phyloP scores from a whole-genome alignment of 2,329 filamentous ascomycete genomes.

The Aspergillus transmontanensis region DNA sequence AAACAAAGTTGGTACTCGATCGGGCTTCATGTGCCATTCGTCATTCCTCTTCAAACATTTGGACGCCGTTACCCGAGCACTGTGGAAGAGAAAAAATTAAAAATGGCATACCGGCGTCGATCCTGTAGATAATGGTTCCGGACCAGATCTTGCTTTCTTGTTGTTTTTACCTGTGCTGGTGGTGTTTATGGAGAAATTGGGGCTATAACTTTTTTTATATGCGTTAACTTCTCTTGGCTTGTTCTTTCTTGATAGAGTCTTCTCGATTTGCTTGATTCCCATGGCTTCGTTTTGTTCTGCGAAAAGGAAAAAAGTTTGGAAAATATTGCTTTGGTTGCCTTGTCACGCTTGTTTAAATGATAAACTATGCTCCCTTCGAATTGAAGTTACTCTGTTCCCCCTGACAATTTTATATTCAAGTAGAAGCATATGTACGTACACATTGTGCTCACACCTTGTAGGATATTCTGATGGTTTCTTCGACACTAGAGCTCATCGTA shows the following conservation, averaged over 20 bases:
- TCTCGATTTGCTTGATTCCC: constrained; percentile 21
- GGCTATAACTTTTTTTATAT: constrained; percentile 14
- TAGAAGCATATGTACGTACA: neutral
- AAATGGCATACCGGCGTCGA: constrained; percentile 15
- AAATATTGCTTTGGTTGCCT: constrained; percentile 1
- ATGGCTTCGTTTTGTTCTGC: constrained; percentile 11
- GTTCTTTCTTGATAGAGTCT: constrained; percentile 29
- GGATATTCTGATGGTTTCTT: neutral
- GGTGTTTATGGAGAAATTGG: constrained; percentile 22
- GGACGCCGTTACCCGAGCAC: neutral
- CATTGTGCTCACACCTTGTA: neutral
- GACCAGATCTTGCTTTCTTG: constrained; percentile 8
- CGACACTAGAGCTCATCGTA: neutral
- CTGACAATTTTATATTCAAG: neutral
- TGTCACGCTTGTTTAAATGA: neutral
- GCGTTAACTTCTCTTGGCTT: constrained; percentile 17
- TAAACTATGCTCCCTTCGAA: neutral
- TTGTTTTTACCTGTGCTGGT: constrained; percentile 6
- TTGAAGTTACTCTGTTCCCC: neutral
- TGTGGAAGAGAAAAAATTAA: neutral
- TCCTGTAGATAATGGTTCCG: constrained; percentile 20
- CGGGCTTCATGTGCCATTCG: constrained; percentile 3
- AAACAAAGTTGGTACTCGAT: neutral
- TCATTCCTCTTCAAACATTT: neutral
- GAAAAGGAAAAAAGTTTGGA: constrained; percentile 18